Evolutionary conservation across 192 early-diverging fungal species (phyloP), one percentile per base, ranked within the genome.

Genomic region (Coemansia sp.): DNA sequence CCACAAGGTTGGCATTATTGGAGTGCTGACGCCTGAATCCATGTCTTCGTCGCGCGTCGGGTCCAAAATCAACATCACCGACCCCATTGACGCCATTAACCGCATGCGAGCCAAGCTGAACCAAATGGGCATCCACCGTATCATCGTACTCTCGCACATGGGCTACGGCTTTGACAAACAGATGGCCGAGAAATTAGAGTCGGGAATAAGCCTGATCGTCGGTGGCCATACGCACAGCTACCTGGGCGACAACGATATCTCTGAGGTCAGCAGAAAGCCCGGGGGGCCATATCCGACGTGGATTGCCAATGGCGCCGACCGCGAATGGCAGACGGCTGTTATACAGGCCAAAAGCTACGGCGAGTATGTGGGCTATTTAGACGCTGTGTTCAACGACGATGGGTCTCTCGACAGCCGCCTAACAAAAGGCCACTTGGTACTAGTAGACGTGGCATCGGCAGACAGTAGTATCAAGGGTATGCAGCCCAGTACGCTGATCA

Each of bases 141-240:
- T 93, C 61, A 83, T 95, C 11, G 86, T 87, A 1, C 49, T 95
- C 12, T 92, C 91, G 29, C 92, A 95, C 69, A 88, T 91, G 69
- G 92, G 93, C 9, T 93, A 92, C 76, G 84, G 76, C 22, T 82
- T 79, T 13, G 92, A 94, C 69, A 76, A 83, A 75, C 80, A 84
- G 13, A 62, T 94, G 64, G 92, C 92, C 0, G 72, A 69, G 46
- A 80, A 80, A 12, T 81, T 86, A 20, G 76, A 85, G 43, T 55
- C 77, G 3, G 92, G 93, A 20, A 55, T 93, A 22, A 71, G 83
- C 24, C 67, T 92, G 31, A 88, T 92, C 69, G 85, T 95, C 41
- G 93, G 93, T 50, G 92, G 92, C 20, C 92, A 95, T 74, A 89
- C 90, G 20, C 93, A 95, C 75, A 84, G 27, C 39, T 53, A 65